Conservation (phyloP, 345 rosid species). For the Syzygium grande region DNA sequence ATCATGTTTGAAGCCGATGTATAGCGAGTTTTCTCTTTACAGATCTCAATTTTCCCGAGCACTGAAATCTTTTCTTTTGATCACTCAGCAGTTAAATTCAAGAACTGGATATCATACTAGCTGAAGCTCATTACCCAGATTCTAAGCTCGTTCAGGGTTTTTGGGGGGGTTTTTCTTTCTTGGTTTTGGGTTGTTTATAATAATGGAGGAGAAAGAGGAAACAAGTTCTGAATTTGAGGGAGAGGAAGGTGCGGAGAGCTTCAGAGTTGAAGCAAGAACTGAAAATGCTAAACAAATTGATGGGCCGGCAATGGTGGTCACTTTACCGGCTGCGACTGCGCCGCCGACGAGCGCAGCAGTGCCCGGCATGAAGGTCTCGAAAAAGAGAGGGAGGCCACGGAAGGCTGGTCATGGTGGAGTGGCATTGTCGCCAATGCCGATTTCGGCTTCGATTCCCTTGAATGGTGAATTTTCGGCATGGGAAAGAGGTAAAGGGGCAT, state of each 20-base stretch:
- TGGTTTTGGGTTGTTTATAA: constrained; percentile 5
- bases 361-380: constrained; percentile 33
- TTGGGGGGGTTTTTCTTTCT: constrained; percentile 8
- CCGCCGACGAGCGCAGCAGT: not conserved
- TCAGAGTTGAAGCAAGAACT: constrained; percentile 36
- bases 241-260: constrained; percentile 45
- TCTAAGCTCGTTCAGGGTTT: constrained; percentile 18
- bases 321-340: not conserved
- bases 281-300: constrained; percentile 35
- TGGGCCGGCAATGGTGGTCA: constrained; percentile 9
- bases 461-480: constrained; percentile 39
- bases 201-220: constrained; percentile 66
- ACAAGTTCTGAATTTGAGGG: constrained; percentile 27
- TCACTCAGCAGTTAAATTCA: not conserved
- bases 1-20: not conserved
- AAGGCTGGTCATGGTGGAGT: constrained; percentile 72
- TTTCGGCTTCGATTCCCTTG: constrained; percentile 77
- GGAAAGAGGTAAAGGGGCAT: constrained; percentile 54
- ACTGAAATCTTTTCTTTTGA: not conserved
- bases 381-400: constrained; percentile 91
- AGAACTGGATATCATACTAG: not conserved
- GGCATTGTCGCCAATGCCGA: constrained; percentile 84
- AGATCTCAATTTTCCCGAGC: not conserved
- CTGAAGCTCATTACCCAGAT: not conserved
- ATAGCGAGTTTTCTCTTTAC: not conserved